These are phyloP conservation scores for Mycena polygramma DNA, from an alignment of 768 basidiomycete genomes.

Conservation along the genomic window DNA sequence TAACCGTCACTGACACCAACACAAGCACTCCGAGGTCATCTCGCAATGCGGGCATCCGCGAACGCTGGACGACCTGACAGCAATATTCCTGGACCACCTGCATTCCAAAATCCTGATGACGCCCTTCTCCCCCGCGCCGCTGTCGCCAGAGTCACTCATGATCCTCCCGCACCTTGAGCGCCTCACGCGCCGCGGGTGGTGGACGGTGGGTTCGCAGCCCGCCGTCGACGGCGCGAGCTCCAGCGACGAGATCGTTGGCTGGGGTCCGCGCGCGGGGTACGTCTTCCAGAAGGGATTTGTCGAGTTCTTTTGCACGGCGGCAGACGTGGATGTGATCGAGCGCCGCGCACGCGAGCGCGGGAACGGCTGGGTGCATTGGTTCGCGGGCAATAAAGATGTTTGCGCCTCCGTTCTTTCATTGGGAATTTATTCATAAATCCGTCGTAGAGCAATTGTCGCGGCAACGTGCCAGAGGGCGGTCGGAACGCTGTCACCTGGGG, in stretches of 20 bases:
- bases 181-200: constrained; percentile 86
- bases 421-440: background rate
- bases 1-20: constrained; percentile 1
- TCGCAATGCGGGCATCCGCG: constrained; percentile 84
- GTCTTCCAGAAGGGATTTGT: constrained; percentile 99
- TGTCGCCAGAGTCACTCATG: constrained; percentile 84
- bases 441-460: constrained; percentile 78
- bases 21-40: constrained; percentile 72
- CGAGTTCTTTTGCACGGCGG: constrained; percentile 88
- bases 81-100: constrained; percentile 86
- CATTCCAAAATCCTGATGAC: constrained; percentile 79
- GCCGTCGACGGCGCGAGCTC: constrained; percentile 87
- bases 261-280: constrained; percentile 94
- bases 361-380: constrained; percentile 82
- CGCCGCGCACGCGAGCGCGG: constrained; percentile 66
- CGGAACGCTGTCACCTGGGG: constrained; percentile 99
- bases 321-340: constrained; percentile 72
- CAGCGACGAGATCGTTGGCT: constrained; percentile 85
- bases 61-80: constrained; percentile 75
- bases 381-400: constrained; percentile 86
- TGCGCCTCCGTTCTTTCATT: constrained; percentile 39
- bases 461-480: constrained; percentile 82
- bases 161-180: constrained; percentile 84
- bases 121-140: constrained; percentile 88
- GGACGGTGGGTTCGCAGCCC: constrained; percentile 98